These are phyloP conservation scores for Xerophyta viscosa DNA, from an alignment of 106 monocot species.

Conservation along the genomic window DNA sequence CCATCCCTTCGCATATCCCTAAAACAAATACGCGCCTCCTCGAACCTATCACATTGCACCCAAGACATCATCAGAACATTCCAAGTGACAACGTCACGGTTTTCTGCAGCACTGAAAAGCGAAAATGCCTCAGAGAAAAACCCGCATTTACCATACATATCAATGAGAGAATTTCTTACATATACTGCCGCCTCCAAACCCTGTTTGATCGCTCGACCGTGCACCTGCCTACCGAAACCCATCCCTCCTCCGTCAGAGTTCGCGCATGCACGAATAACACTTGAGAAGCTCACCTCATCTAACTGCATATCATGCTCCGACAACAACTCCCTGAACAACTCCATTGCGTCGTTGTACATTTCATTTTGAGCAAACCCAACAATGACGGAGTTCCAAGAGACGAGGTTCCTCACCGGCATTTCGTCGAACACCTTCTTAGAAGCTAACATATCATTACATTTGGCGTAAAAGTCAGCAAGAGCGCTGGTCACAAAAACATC, in stretches of 20 bases:
- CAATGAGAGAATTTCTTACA: constrained; percentile 17
- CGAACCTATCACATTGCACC: constrained; percentile 7
- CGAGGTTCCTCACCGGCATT: constrained; percentile 30
- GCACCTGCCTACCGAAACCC: constrained; percentile 11
- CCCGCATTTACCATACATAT: constrained; percentile 25
- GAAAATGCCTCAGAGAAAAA: constrained; percentile 1
- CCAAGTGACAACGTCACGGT: constrained; percentile 16
- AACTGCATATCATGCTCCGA: neutral
- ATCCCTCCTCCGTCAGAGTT: neutral
- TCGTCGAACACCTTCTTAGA: constrained; percentile 24
- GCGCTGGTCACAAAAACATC: constrained; percentile 12
- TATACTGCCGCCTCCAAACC: neutral
- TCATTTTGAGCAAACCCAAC: constrained; percentile 13
- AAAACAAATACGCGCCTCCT: constrained; percentile 23
- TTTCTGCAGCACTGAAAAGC: constrained; percentile 5
- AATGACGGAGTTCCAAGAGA: constrained; percentile 29
- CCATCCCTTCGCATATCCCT: constrained; percentile 15
- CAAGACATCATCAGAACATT: constrained; percentile 17
- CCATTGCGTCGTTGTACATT: constrained; percentile 3
- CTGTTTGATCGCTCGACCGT: constrained; percentile 3
- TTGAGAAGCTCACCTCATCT: constrained; percentile 15
- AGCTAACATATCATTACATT: constrained; percentile 11
- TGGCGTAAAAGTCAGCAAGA: constrained; percentile 17
- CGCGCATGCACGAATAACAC: constrained; percentile 15
- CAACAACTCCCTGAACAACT: neutral